A percentile compares a stretch with the other conserved stretches of the same genome.
These are phyloP conservation scores for Colletotrichum cuscutae DNA, from an alignment of 2,329 filamentous ascomycete genomes.

Conservation along the genomic window DNA sequence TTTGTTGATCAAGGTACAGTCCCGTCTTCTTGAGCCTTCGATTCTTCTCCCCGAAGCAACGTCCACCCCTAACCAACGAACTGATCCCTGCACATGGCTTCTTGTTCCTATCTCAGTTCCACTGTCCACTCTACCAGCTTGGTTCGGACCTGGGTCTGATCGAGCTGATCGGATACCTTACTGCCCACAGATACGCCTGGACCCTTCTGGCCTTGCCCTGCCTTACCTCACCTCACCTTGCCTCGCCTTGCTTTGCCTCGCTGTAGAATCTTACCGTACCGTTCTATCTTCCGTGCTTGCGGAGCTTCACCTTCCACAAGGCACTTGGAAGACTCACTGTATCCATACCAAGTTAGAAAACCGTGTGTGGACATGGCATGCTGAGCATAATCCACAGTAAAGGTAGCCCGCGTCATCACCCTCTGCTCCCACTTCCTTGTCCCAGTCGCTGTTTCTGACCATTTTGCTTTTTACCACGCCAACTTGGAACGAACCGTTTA, in stretches of 20 bases:
- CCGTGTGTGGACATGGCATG: neutral
- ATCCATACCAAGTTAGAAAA: neutral
- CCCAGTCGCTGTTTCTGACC: conserved; percentile 15
- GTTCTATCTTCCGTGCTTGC: neutral
- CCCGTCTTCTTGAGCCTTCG: neutral
- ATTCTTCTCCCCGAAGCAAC: conserved; percentile 15
- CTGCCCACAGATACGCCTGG: conserved; percentile 29
- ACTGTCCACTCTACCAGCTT: neutral
- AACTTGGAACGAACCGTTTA: conserved; percentile 35
- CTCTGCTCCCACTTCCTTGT: conserved; percentile 19
- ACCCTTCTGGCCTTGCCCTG: conserved; percentile 4
- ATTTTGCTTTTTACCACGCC: conserved; percentile 31
- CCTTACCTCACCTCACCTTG: neutral
- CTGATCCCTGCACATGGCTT: conserved; percentile 1
- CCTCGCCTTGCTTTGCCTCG: conserved; percentile 4
- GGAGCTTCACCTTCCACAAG: neutral
- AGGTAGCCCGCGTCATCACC: conserved; percentile 12
- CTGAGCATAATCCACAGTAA: conserved; percentile 4
- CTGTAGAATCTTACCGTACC: conserved; percentile 9
- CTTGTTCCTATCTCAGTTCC: neutral
- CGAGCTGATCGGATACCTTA: conserved; percentile 18
- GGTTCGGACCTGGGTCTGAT: conserved; percentile 16
- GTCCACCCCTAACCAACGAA: neutral
- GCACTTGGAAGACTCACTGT: neutral
- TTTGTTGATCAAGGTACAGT: conserved; percentile 1